Evolutionary conservation across 768 basidiomycete genomes (phyloP), one percentile per base, ranked within the genome.

Genomic region (Naganishia antarctica): DNA sequence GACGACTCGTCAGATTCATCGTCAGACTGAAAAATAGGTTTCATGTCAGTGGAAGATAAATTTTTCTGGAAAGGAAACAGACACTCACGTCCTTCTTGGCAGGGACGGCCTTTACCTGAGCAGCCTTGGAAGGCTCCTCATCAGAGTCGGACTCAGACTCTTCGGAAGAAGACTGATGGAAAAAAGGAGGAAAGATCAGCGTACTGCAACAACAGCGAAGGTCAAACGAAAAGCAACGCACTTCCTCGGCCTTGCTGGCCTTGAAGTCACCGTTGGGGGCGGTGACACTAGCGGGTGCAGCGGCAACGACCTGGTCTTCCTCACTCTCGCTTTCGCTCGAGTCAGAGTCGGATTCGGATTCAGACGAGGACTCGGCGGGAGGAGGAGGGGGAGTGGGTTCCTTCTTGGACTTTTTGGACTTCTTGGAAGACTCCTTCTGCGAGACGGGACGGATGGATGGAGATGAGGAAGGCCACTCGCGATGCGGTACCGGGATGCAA

Each of bases 101-200:
- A 44, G 51, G 43, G 44, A 31, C 66, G 43, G 61, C 59, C 49
- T 79, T 80, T 41, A 79, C 76, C 68, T 82, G 82, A 8, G 80
- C 78, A 41, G 82, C 81, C 73, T 85, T 85, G 65, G 83, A 80
- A 70, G 83, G 83, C 71, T 85, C 84, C 43, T 84, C 84, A 41
- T 78, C 74, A 68, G 75, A 75, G 15, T 65, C 63, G 40, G 43
- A 44, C 4, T 61, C 64, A 11, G 44, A 53, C n/a, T 72, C 71
- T 37, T 69, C 69, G 21, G 71, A 71, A 49, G 65, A 70, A 26
- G 58, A 63, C 57, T 63, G 31, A 13, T 28, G 23, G n/a, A 4
- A 28, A 32, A 37, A 29, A n/a, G n/a, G 11, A 51, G 21, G 9
- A 63, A 26, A 23, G 31, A 29, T 63, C 50, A 53, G 61, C 41